These are phyloP conservation scores for Crithidia sp. DNA, from an alignment of 208 protist genomes.

Conservation along the genomic window DNA sequence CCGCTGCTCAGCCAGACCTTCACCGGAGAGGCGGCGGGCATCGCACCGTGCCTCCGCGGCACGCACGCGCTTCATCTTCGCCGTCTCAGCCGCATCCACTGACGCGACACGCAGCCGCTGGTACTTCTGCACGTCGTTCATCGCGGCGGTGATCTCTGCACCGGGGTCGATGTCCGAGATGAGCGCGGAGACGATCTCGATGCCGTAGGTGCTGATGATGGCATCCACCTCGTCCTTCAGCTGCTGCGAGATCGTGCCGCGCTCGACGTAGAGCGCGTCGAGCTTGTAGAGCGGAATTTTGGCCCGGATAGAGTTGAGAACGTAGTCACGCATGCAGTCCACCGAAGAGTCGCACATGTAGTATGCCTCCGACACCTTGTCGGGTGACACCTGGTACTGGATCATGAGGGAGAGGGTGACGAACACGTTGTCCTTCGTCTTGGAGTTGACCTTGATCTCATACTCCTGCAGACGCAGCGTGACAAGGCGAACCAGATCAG, in stretches of 20 bases:
- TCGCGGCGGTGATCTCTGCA: slow-evolving; percentile 56
- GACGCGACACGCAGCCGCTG: slow-evolving; percentile 78
- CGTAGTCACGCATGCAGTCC: slow-evolving; percentile 60
- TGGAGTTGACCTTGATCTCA: slow-evolving; percentile 52
- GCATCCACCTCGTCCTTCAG: slow-evolving; percentile 71
- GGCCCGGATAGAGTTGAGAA: slow-evolving; percentile 70
- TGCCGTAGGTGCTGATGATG: slow-evolving; percentile 67
- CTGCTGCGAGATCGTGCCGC: slow-evolving; percentile 76
- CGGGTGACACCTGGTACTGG: slow-evolving; percentile 58
- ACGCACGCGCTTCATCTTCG: slow-evolving; percentile 71
- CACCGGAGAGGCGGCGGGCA: slow-evolving; percentile 60
- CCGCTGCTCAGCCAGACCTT: slow-evolving; percentile 67
- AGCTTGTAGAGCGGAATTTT: slow-evolving; percentile 82
- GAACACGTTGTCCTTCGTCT: slow-evolving; percentile 92
- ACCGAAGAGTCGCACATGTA: slow-evolving; percentile 56
- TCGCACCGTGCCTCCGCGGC: slow-evolving; percentile 77
- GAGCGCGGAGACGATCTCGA: slow-evolving; percentile 70
- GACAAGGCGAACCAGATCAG: slow-evolving; percentile 32
- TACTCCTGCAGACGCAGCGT: slow-evolving; percentile 59
- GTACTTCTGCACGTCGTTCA: slow-evolving; percentile 78
- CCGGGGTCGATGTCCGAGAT: slow-evolving; percentile 83
- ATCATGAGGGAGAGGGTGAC: slow-evolving; percentile 60
- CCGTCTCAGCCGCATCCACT: slow-evolving; percentile 76
- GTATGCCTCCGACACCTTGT: slow-evolving; percentile 42
- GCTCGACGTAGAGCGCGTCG: slow-evolving; percentile 78